Conservation (phyloP, 257 asterid genomes). For the Agastache rugosa region DNA sequence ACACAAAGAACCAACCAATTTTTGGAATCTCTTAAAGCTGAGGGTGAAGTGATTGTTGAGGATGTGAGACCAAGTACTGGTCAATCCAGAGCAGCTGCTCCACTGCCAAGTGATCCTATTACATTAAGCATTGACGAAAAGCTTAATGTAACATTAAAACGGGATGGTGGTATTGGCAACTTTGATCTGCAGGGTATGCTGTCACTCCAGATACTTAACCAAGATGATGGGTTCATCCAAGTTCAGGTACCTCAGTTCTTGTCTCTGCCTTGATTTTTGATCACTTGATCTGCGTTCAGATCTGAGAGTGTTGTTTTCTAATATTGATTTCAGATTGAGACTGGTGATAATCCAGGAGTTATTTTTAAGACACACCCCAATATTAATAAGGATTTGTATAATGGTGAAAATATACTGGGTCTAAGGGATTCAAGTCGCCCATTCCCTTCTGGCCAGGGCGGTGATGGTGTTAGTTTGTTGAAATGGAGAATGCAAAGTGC, state of each 20-base stretch:
- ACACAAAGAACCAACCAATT: conserved; percentile 80
- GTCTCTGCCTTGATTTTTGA: conserved; percentile 5
- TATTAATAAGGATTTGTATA: conserved; percentile 81
- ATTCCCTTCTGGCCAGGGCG: conserved; percentile 78
- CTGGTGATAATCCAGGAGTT: conserved; percentile 81
- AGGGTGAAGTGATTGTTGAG: conserved; percentile 86
- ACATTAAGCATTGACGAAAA: conserved; percentile 86
- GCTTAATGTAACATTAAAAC: conserved; percentile 70
- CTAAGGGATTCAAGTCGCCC: conserved; percentile 82
- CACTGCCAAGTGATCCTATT: conserved; percentile 84
- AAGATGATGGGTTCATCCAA: conserved; percentile 87
- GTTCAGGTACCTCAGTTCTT: conserved; percentile 70
- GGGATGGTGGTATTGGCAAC: conserved; percentile 86
- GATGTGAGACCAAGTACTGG: conserved; percentile 82
- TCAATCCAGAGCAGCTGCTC: conserved; percentile 70
- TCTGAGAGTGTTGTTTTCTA: conserved; percentile 16
- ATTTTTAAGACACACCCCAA: conserved; percentile 92
- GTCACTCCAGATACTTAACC: conserved; percentile 82
- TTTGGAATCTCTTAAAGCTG: conserved; percentile 90
- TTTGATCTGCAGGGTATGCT: conserved; percentile 88
- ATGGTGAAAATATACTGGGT: conserved; percentile 80
- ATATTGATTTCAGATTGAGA: conserved; percentile 67
- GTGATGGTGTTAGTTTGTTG: conserved; percentile 84
- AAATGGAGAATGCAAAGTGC: conserved; percentile 95
- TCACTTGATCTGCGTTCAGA: conserved; percentile 23